Base-by-base conservation (phyloP, 1,139 yeast genomes). In the Meyerozyma smithsonii region DNA sequence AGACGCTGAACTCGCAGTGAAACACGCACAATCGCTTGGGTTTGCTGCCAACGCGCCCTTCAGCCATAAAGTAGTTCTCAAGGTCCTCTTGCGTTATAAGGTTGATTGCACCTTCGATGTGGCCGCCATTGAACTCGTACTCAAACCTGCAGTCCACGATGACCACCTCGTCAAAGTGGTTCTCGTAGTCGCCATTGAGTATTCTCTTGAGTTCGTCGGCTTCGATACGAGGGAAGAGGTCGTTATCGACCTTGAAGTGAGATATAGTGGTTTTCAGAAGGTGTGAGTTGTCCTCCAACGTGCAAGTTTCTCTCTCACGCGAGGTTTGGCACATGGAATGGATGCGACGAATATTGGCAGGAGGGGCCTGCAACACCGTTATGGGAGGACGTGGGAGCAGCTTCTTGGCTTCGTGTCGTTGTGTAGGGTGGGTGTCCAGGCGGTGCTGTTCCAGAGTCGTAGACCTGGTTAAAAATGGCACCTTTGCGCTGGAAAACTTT, bases 1-100 rank as follows among this genome's bases (percentile, higher is more conserved):
- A 88, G 2, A 95, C 79, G 38, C 95, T 84, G 58, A 88, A 90
- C 61, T 92, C 98, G 63, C 98, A 92, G 61, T 92, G 97, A 65
- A 92, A 90, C 11, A 94, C 72, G 15, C 90, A 61, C 42, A 92
- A 62, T 16, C 64, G 60, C 37, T 72, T 64, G 40, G 60, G 56
- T 38, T 55, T 46, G 26, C 40, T 17, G 41, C 48, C 20, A 20
- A 38, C 25, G 18, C 24, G 38, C 14, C 24, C 26, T 21, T 28
- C 23, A 21, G 8, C 10, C 20, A 66, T 49, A 42, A 80, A 72
- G 36, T 48, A 58, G 25, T 71, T 63, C 53, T 85, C 92, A 38
- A 92, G 65, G 38, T 77, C 81, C 42, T 77, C 77, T 49, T 84
- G 83, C 36, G 84, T 75, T 34, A 86, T 80, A 32, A 89, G 71